Conservation (phyloP, 2,329 filamentous ascomycete species). For the Orbilia ellipsospora region DNA sequence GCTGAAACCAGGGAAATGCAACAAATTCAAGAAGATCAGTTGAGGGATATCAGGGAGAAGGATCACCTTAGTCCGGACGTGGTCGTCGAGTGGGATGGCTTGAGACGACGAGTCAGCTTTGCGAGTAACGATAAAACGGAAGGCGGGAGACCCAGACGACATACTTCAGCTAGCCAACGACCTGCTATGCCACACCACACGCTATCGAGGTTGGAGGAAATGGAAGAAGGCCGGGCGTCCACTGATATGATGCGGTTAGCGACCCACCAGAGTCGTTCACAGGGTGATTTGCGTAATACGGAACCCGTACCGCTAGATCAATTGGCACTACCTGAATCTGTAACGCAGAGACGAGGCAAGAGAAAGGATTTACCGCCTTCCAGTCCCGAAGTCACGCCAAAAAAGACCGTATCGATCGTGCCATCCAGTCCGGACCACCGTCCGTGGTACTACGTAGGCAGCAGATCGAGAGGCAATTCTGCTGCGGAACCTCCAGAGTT, state of each 20-base stretch:
- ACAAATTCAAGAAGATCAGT: constrained; percentile 81
- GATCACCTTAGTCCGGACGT: constrained; percentile 79
- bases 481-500: constrained; percentile 60
- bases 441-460: constrained; percentile 59
- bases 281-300: constrained; percentile 59
- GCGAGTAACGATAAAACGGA: constrained; percentile 27
- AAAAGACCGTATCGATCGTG: constrained; percentile 41
- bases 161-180: constrained; percentile 64
- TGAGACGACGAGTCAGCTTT: constrained; percentile 72
- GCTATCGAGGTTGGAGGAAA: constrained; percentile 44
- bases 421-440: constrained; percentile 60
- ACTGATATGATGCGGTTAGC: constrained; percentile 52
- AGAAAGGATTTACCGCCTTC: background rate
- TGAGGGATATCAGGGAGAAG: constrained; percentile 75
- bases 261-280: constrained; percentile 55
- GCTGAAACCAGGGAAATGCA: constrained; percentile 83
- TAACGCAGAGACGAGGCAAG: constrained; percentile 24
- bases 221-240: constrained; percentile 52
- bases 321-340: constrained; percentile 46
- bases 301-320: constrained; percentile 61
- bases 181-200: constrained; percentile 56
- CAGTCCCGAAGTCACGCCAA: constrained; percentile 34
- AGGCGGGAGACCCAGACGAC: constrained; percentile 64
- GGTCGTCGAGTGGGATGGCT: constrained; percentile 86
- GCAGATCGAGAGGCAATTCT: constrained; percentile 46